Conservation (phyloP, 2,329 filamentous ascomycete species). For the Talaromyces sp. region DNA sequence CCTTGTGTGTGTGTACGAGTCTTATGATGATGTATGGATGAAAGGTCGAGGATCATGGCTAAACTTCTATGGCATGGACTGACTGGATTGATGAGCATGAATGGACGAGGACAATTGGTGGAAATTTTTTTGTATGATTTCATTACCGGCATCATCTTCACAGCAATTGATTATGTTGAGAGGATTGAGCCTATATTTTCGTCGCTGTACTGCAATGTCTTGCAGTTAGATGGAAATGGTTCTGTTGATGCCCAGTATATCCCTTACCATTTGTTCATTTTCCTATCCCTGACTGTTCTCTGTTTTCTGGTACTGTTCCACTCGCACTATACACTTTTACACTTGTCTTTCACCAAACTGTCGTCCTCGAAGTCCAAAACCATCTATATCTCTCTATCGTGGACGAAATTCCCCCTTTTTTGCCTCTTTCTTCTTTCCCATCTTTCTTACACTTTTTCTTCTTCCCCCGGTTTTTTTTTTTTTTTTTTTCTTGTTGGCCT, state of each 20-base stretch:
- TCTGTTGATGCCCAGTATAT: slow-evolving; percentile 4
- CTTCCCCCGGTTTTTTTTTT: slow-evolving; percentile 24
- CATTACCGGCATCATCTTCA: slow-evolving; percentile 7
- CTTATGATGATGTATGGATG: slow-evolving; percentile 28
- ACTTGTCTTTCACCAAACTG: slow-evolving; percentile 26
- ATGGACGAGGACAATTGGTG: slow-evolving; percentile 23
- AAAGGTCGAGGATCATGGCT: slow-evolving; percentile 33
- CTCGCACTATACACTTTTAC: slow-evolving; percentile 18
- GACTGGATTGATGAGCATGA: slow-evolving; percentile 23
- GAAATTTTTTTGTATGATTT: slow-evolving; percentile 12
- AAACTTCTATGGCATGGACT: slow-evolving; percentile 32
- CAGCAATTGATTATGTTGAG: slow-evolving; percentile 6
- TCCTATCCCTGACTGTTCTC: slow-evolving; percentile 29
- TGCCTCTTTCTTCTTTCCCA: slow-evolving; percentile 14
- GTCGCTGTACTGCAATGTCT: background rate
- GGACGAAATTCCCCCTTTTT: slow-evolving; percentile 6
- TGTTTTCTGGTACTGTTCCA: slow-evolving; percentile 17
- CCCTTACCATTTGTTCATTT: slow-evolving; percentile 15
- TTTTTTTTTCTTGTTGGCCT: slow-evolving; percentile 21
- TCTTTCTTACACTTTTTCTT: slow-evolving; percentile 25
- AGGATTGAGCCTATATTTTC: slow-evolving; percentile 1
- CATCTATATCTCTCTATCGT: slow-evolving; percentile 16
- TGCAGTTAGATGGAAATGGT: slow-evolving; percentile 4
- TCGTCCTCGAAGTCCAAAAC: slow-evolving; percentile 22
- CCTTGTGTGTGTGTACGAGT: slow-evolving; percentile 39